Evolutionary conservation across 2,329 filamentous ascomycete genomes (phyloP).

Genomic region (Sporothrix pallida): DNA sequence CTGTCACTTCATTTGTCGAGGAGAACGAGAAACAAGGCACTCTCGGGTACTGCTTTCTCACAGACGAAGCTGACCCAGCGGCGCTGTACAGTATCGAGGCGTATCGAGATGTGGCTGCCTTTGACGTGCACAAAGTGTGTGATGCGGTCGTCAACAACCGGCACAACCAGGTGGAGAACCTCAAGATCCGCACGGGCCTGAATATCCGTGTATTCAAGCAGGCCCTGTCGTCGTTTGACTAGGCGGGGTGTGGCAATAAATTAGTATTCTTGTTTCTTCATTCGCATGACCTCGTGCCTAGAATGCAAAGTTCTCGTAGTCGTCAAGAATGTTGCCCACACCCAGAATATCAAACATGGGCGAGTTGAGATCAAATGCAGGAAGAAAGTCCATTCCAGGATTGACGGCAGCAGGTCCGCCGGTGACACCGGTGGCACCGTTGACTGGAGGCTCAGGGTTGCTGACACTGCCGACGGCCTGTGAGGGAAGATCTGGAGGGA

Average conservation of each 20-base stretch:
- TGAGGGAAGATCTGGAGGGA: neutral
- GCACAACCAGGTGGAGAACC: neutral
- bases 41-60: neutral
- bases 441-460: too few relatives aligned
- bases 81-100: neutral
- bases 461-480: neutral
- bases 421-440: neutral
- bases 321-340: slow-evolving; percentile 19
- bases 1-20: neutral
- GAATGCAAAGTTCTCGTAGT: slow-evolving; percentile 27
- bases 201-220: neutral
- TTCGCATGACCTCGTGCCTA: neutral
- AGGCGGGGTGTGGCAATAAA: too few relatives aligned
- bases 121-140: neutral
- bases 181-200: neutral
- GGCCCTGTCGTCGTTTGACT: neutral
- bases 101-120: neutral
- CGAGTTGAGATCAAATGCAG: slow-evolving; percentile 18
- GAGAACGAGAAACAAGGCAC: neutral
- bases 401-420: neutral
- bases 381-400: neutral
- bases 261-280: too few relatives aligned
- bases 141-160: neutral
- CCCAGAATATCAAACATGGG: slow-evolving; percentile 16
- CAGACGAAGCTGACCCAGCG: neutral